Base-by-base conservation (phyloP, 805 yeast genomes). In the Yarrowia alimentaria region DNA sequence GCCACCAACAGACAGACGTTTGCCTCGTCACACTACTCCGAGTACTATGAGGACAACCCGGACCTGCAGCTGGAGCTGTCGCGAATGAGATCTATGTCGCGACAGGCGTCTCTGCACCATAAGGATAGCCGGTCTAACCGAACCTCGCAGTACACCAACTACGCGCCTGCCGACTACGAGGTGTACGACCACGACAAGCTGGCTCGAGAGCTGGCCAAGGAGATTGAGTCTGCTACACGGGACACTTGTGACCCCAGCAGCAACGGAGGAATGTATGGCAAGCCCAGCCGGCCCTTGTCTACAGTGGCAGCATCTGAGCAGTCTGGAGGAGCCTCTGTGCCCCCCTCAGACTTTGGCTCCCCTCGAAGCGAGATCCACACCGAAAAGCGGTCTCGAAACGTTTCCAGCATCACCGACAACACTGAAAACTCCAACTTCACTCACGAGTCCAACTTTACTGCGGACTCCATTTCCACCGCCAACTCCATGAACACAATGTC, bases 31-130 rank as follows among this genome's bases (percentile, higher is more conserved):
- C 47, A 40, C 16, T 40, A 40, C 25, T 28, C 33, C n/a, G 50
- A 30, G 22, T 30, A 30, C 28, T 43, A 43, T n/a, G 50, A 43
- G 37, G 35, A 30, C 50, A 43, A 43, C 30, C 50, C 50, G 11
- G 50, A 43, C n/a, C 50, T 43, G n/a, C 50, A 43, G 37, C 20
- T 43, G 30, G 37, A 43, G 37, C 37, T 43, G 50, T 43, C 50
- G 19, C 35, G 37, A n/a, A 30, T 43, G 35, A 30, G 50, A 30
- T 30, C 37, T 24, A 43, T 43, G 35, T 30, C 50, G 7, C 29
- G 50, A 16, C 35, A 43, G 30, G 12, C 50, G 10, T 43, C 50
- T 16, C 37, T 40, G 4, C 47, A 28, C 24, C 11, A 40, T 29
- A 40, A 40, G 33, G 33, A 40, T 17, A 40, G 32, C 32, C 42